A percentile compares a stretch with the other conserved stretches of the same genome.
These are phyloP conservation scores for Monosporozyma unispora DNA, from an alignment of 805 yeast species.

Conservation along the genomic window DNA sequence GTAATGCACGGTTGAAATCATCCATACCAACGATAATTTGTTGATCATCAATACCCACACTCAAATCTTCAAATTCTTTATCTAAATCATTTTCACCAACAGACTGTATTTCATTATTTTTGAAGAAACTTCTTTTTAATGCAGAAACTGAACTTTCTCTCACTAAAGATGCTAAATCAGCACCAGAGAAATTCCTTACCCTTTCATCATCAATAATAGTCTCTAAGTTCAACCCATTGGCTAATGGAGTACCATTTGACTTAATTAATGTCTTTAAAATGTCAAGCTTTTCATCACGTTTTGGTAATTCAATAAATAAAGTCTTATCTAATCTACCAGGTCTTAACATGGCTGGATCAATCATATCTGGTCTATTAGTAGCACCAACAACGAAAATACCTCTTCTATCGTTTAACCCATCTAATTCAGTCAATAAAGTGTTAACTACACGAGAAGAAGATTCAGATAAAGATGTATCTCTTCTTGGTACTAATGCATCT, in stretches of 20 bases:
- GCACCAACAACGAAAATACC: constrained; percentile 96
- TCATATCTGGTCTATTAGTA: constrained; percentile 95
- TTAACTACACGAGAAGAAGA: constrained; percentile 90
- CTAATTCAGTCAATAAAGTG: constrained; percentile 86
- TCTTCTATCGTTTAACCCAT: constrained; percentile 84
- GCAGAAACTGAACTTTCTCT: constrained; percentile 93
- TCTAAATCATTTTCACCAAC: constrained; percentile 41
- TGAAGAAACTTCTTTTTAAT: constrained; percentile 63
- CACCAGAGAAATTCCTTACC: constrained; percentile 89
- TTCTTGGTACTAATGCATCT: constrained; percentile 90
- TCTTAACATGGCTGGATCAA: constrained; percentile 95
- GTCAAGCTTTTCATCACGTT: constrained; percentile 66
- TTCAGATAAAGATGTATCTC: constrained; percentile 83
- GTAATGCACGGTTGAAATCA: constrained; percentile 67
- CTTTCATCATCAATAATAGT: constrained; percentile 64
- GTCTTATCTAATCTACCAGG: constrained; percentile 96
- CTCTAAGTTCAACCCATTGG: constrained; percentile 48
- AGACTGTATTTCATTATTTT: constrained; percentile 34
- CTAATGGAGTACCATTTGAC: constrained; percentile 69
- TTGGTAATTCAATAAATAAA: constrained; percentile 82
- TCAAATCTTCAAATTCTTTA: constrained; percentile 33
- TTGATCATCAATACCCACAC: constrained; percentile 27
- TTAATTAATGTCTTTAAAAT: constrained; percentile 69
- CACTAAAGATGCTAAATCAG: constrained; percentile 84
- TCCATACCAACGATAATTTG: constrained; percentile 46